Conservation (phyloP, 257 asterid species). For the Striga asiatica region DNA sequence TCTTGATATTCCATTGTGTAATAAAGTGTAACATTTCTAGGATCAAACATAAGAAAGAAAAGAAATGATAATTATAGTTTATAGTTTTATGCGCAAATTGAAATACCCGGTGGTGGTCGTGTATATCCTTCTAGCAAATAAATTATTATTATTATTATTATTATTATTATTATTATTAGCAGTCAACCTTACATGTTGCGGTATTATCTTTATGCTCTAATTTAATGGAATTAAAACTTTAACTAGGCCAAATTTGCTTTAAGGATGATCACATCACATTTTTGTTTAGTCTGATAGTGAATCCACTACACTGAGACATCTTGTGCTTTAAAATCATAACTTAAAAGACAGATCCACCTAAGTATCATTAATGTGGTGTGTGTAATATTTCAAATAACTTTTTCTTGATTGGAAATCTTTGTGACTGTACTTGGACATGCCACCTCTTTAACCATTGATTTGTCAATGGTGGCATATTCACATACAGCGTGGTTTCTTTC, state of each 20-base stretch:
- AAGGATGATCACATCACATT: slow-evolving; percentile 22
- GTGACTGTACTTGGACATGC: slow-evolving; percentile 20
- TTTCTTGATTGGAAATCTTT: slow-evolving; percentile 20
- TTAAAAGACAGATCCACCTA: background rate
- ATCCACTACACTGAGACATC: slow-evolving; percentile 36
- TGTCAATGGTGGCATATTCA: slow-evolving; percentile 33
- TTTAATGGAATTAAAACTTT: background rate
- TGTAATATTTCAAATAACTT: slow-evolving; percentile 1
- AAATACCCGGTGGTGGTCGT: too few relatives aligned
- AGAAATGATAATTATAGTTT: too few relatives aligned
- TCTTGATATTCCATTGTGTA: too few relatives aligned
- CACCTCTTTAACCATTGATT: slow-evolving; percentile 19
- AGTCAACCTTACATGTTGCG: too few relatives aligned
- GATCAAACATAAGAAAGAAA: too few relatives aligned
- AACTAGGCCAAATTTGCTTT: slow-evolving; percentile 17
- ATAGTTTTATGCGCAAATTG: too few relatives aligned
- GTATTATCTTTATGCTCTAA: too few relatives aligned
- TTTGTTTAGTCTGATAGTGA: slow-evolving; percentile 27
- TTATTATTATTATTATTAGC: too few relatives aligned
- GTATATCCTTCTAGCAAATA: too few relatives aligned
- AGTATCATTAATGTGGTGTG: slow-evolving; percentile 13
- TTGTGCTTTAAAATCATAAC: background rate
- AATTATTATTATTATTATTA: too few relatives aligned
- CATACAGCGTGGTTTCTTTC: slow-evolving; percentile 23
- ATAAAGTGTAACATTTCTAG: too few relatives aligned